Percentiles rank a stretch among this genome's conserved stretches.
phyloP scores from a whole-genome alignment of 768 basidiomycete species.

The Dacryopinax spathularia region DNA sequence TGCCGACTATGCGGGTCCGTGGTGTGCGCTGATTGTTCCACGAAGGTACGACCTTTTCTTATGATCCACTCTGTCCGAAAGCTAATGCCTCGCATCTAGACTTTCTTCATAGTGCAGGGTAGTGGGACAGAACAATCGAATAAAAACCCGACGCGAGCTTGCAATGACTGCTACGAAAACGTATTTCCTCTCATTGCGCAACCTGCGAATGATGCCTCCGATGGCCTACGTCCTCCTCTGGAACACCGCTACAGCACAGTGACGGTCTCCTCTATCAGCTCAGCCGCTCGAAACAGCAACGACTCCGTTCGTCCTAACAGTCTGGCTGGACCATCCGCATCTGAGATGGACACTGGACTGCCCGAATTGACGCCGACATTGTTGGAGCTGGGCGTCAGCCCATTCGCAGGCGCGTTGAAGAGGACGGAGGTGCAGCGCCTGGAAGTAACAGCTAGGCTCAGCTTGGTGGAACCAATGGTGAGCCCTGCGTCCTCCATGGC shows the following conservation, averaged over 20 bases:
- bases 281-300: not conserved
- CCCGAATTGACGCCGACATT: not conserved
- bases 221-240: not conserved
- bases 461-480: not conserved
- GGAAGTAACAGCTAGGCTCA: not conserved
- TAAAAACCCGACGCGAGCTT: slow-evolving; percentile 60
- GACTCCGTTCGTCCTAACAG: not conserved
- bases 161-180: slow-evolving; percentile 72
- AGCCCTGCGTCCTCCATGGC: not conserved
- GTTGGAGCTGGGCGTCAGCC: not conserved
- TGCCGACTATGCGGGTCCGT: slow-evolving; percentile 76
- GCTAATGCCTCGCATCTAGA: slow-evolving; percentile 31
- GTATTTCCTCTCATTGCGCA: slow-evolving; percentile 47
- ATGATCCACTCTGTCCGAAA: slow-evolving; percentile 3
- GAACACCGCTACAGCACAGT: not conserved
- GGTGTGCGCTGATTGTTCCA: slow-evolving; percentile 74
- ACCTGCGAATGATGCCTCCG: not conserved
- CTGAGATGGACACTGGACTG: not conserved
- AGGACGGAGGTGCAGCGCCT: not conserved
- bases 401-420: not conserved
- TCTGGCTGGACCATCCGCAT: not conserved
- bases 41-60: slow-evolving; percentile 36
- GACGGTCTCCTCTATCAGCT: not conserved
- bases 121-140: slow-evolving; percentile 28
- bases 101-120: slow-evolving; percentile 62